Percentiles rank a stretch among this genome's conserved stretches.
phyloP scores from a whole-genome alignment of 129 eudicot genomes.

The Flaveria trinervia region DNA sequence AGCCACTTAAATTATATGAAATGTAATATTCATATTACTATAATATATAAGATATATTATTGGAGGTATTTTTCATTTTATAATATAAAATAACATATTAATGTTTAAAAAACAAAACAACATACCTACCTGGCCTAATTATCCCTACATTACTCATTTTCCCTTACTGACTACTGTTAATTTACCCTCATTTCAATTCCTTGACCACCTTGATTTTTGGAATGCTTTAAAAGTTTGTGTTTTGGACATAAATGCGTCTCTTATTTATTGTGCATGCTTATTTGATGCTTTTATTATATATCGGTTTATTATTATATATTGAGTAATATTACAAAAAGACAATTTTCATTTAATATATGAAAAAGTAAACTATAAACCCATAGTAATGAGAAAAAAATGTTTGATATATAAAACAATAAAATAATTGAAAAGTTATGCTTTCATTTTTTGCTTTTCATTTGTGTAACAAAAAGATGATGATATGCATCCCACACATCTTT shows the following conservation, averaged over 20 bases:
- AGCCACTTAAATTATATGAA: not conserved
- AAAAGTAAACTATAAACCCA: not conserved
- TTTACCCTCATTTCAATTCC: constrained; percentile 44
- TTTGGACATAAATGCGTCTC: constrained; percentile 43
- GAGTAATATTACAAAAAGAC: not conserved
- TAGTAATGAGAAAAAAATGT: no score
- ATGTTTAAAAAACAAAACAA: constrained; percentile 13
- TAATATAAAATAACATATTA: not conserved
- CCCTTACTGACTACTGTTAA: constrained; percentile 44
- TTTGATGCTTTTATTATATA: constrained; percentile 5
- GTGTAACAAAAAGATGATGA: no score
- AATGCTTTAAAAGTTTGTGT: constrained; percentile 42
- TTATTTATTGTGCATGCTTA: constrained; percentile 31
- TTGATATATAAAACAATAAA: no score
- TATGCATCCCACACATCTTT: no score
- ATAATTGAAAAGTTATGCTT: no score
- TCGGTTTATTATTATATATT: not conserved
- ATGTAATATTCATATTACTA: not conserved
- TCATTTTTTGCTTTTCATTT: no score
- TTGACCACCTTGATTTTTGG: constrained; percentile 49
- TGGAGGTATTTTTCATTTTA: not conserved
- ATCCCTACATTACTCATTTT: constrained; percentile 39
- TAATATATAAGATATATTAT: not conserved
- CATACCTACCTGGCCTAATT: constrained; percentile 37
- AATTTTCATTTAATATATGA: not conserved